phyloP scores from a whole-genome alignment of 139 green algal species.

The Deuterostichococcus epilithicus region DNA sequence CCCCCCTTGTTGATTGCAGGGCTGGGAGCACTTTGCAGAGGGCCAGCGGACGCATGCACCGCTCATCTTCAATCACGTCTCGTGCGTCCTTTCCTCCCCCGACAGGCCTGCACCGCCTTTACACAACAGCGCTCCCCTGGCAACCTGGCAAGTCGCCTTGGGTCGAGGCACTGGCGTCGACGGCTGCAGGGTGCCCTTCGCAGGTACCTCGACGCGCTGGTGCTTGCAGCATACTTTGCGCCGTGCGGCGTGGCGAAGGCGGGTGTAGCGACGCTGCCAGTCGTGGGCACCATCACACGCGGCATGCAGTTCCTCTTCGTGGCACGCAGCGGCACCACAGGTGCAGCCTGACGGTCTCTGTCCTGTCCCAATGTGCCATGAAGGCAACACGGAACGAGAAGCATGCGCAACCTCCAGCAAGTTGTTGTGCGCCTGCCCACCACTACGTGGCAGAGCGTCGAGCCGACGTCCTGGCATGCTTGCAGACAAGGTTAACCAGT shows the following conservation, averaged over 20 bases:
- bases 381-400: too few species aligned
- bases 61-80: constrained; percentile 42
- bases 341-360: neutral
- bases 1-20: neutral
- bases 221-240: neutral
- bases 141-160: too few species aligned
- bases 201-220: neutral
- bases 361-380: neutral
- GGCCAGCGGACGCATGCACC: constrained; percentile 21
- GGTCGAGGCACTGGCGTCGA: too few species aligned
- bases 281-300: constrained; percentile 31
- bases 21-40: constrained; percentile 21
- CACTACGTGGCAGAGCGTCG: too few species aligned
- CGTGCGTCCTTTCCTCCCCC: constrained; percentile 9
- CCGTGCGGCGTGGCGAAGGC: constrained; percentile 33
- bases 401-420: too few species aligned
- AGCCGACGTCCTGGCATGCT: too few species aligned
- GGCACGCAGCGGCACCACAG: constrained; percentile 24
- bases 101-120: too few species aligned
- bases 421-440: too few species aligned
- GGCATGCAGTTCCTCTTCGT: constrained; percentile 51
- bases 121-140: too few species aligned
- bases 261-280: constrained; percentile 34
- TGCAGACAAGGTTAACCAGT: neutral
- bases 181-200: too few species aligned